Conservation (phyloP, 2,329 filamentous ascomycete genomes). For the Colletotrichum simmondsii region DNA sequence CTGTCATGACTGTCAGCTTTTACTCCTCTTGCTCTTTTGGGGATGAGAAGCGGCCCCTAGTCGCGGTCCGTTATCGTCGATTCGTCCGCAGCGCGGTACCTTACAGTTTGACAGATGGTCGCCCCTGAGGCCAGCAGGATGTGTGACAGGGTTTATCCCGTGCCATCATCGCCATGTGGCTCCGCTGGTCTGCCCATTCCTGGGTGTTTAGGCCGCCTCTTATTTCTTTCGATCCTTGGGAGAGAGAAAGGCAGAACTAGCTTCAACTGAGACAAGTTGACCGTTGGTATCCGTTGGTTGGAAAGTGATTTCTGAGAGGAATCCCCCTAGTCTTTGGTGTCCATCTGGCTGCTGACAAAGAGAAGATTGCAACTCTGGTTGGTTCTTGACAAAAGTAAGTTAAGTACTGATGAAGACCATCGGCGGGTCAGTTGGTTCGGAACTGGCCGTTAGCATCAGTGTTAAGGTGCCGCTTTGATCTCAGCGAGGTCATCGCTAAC, state of each 20-base stretch:
- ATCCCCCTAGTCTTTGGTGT: background rate
- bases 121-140: conserved; percentile 18
- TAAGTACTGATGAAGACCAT: background rate
- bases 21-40: background rate
- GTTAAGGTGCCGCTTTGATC: background rate
- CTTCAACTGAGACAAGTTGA: background rate
- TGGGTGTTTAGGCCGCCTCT: conserved; percentile 29
- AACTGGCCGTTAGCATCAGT: background rate
- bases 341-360: background rate
- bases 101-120: background rate
- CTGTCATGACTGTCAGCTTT: background rate
- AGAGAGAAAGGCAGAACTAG: background rate
- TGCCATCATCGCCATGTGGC: background rate
- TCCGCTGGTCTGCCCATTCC: conserved; percentile 13
- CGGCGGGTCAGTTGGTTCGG: background rate
- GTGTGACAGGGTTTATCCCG: background rate
- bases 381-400: too few species aligned
- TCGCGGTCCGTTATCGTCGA: conserved; percentile 14
- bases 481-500: background rate
- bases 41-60: background rate
- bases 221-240: background rate
- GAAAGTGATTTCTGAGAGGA: background rate
- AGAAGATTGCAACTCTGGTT: background rate
- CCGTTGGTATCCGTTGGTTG: conserved; percentile 1
- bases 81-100: background rate